Conservation (phyloP, 2,329 filamentous ascomycete species). For the Nannizziopsis barbatae region DNA sequence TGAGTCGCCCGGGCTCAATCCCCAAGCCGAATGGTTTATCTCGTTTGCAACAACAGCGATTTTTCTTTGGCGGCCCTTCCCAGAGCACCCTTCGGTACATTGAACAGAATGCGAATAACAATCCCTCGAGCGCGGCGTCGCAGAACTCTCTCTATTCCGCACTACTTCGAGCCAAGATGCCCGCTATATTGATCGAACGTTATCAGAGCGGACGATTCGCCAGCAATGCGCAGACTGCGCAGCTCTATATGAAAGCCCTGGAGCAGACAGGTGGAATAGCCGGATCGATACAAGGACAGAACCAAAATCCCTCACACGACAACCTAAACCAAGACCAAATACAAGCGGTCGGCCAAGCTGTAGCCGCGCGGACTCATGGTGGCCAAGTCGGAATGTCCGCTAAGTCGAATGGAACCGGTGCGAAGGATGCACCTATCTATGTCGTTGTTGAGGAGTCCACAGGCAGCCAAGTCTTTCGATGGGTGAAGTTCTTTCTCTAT, state of each 20-base stretch:
- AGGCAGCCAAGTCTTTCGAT: slow-evolving; percentile 70
- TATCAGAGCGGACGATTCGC: slow-evolving; percentile 81
- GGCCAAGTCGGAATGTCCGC: slow-evolving; percentile 48
- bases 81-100: slow-evolving; percentile 63
- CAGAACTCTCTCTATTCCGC: slow-evolving; percentile 93
- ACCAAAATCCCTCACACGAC: slow-evolving; percentile 19
- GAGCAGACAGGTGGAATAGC: slow-evolving; percentile 41
- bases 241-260: slow-evolving; percentile 67
- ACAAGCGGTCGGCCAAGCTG: slow-evolving; percentile 69
- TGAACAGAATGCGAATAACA: slow-evolving; percentile 87
- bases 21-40: slow-evolving; percentile 21
- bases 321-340: slow-evolving; percentile 51
- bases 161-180: slow-evolving; percentile 82
- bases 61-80: slow-evolving; percentile 31
- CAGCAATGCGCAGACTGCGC: slow-evolving; percentile 63
- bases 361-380: slow-evolving; percentile 60
- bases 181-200: slow-evolving; percentile 79
- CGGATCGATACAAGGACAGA: slow-evolving; percentile 16
- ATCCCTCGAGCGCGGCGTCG: slow-evolving; percentile 71
- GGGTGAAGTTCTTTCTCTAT: slow-evolving; percentile 73
- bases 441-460: slow-evolving; percentile 90
- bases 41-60: slow-evolving; percentile 28
- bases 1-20: slow-evolving; percentile 20
- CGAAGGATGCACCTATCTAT: slow-evolving; percentile 76
- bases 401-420: slow-evolving; percentile 49